A percentile compares a stretch with the other conserved stretches of the same genome.
These are phyloP conservation scores for Saitozyma sp. DNA, from an alignment of 768 basidiomycete species.

Conservation along the genomic window DNA sequence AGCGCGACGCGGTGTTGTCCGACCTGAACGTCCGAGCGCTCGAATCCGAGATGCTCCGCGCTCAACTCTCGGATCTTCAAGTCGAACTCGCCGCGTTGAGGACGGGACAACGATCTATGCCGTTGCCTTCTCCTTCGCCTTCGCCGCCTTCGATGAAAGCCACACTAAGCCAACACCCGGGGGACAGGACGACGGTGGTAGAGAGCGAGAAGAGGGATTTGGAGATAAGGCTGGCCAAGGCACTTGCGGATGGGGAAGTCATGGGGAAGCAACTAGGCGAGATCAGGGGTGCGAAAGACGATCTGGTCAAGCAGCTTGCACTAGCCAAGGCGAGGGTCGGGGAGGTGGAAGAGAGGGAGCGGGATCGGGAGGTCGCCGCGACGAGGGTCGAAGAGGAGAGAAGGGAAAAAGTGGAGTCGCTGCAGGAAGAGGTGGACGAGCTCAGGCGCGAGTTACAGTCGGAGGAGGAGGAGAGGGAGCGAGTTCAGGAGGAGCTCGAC, in stretches of 20 bases:
- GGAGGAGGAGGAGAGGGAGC: slow-evolving; percentile 42
- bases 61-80: slow-evolving; percentile 8
- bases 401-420: neutral
- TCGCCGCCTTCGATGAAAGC: slow-evolving; percentile 1
- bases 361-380: slow-evolving; percentile 29
- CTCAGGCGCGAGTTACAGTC: slow-evolving; percentile 56
- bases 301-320: slow-evolving; percentile 1
- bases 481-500: neutral
- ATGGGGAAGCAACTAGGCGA: slow-evolving; percentile 4
- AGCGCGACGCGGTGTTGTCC: slow-evolving; percentile 36
- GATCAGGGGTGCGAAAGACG: neutral
- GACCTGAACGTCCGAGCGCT: slow-evolving; percentile 33
- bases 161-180: neutral
- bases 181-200: slow-evolving; percentile 25
- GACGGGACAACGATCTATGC: neutral
- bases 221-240: slow-evolving; percentile 39
- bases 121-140: slow-evolving; percentile 12
- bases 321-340: neutral
- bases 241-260: slow-evolving; percentile 21
- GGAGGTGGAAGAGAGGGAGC: slow-evolving; percentile 14
- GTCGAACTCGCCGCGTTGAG: neutral
- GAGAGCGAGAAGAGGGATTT: slow-evolving; percentile 36
- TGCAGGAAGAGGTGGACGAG: slow-evolving; percentile 2
- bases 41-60: slow-evolving; percentile 29
- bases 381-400: slow-evolving; percentile 45